A percentile compares a stretch with the other conserved stretches of the same genome.
Evolutionary conservation across 2,329 filamentous ascomycete genomes (phyloP).

Genomic region (Cucurbitaria berberidis): DNA sequence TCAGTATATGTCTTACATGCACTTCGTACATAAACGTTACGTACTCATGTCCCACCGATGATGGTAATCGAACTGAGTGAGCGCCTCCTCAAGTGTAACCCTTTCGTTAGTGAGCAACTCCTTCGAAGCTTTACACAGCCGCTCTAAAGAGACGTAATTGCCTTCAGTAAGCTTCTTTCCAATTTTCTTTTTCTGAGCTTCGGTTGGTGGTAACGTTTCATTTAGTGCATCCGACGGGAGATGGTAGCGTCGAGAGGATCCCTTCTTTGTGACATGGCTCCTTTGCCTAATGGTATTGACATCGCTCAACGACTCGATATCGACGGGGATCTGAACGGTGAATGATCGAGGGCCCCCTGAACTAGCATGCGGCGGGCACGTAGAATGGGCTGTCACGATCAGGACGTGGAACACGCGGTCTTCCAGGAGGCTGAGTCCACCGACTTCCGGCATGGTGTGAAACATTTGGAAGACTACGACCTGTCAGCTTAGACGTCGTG

Average conservation of each 20-base stretch:
- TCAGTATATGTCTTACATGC: too few species aligned
- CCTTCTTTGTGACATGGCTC: slow-evolving; percentile 20
- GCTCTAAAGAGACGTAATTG: slow-evolving; percentile 69
- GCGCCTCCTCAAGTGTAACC: background rate
- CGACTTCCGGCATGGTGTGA: slow-evolving; percentile 60
- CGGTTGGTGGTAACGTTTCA: background rate
- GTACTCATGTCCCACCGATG: slow-evolving; percentile 79
- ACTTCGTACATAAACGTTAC: too few species aligned
- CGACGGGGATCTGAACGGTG: slow-evolving; percentile 58
- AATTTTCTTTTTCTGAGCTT: slow-evolving; percentile 38
- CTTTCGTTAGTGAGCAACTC: background rate
- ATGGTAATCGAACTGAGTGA: background rate
- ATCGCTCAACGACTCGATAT: slow-evolving; percentile 53
- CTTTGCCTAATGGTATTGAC: slow-evolving; percentile 15
- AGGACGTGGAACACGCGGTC: slow-evolving; percentile 72
- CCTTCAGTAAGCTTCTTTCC: slow-evolving; percentile 62
- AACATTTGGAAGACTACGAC: slow-evolving; percentile 66
- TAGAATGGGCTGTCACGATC: slow-evolving; percentile 59
- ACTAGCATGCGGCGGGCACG: slow-evolving; percentile 5
- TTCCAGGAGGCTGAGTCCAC: slow-evolving; percentile 57
- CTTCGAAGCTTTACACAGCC: slow-evolving; percentile 15
- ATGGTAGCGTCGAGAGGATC: slow-evolving; percentile 11
- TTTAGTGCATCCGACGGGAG: background rate
- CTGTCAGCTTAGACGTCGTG: slow-evolving; percentile 11
- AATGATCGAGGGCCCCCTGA: slow-evolving; percentile 57